A percentile compares a stretch with the other conserved stretches of the same genome.
Conservation (phyloP, 2,329 filamentous ascomycete species). For the Pseudocercospora cruenta region DNA sequence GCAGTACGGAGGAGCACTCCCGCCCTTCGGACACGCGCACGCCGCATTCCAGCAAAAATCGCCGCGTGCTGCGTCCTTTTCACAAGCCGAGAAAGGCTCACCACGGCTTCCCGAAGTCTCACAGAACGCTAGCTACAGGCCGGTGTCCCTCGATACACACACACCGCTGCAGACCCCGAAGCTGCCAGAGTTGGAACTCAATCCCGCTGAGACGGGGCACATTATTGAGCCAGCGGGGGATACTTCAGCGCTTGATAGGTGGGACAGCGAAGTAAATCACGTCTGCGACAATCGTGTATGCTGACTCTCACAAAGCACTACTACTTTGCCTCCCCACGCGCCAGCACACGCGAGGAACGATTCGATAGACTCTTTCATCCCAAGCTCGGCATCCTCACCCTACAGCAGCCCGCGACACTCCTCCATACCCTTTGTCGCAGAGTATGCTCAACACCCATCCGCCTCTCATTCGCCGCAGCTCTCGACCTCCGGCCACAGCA, state of each 20-base stretch:
- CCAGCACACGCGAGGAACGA: constrained; percentile 28
- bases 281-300: constrained; percentile 31
- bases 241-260: neutral
- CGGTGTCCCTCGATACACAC: constrained; percentile 37
- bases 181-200: constrained; percentile 22
- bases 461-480: constrained; percentile 32
- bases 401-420: constrained; percentile 34
- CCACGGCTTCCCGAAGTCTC: constrained; percentile 36
- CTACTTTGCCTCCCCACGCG: constrained; percentile 13
- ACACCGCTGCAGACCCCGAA: constrained; percentile 29
- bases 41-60: constrained; percentile 52
- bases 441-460: constrained; percentile 33
- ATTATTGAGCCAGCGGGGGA: neutral
- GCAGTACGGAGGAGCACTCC: neutral
- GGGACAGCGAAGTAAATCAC: neutral
- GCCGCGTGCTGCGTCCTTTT: constrained; percentile 50
- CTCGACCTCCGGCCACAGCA: constrained; percentile 29
- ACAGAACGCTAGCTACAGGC: constrained; percentile 27
- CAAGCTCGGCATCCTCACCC: constrained; percentile 28
- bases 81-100: constrained; percentile 48
- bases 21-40: constrained; percentile 30
- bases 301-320: constrained; percentile 23
- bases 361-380: constrained; percentile 35
- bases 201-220: neutral
- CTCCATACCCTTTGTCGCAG: constrained; percentile 30